phyloP scores from a whole-genome alignment of 306 rosid species.

The Alnus glutinosa region DNA sequence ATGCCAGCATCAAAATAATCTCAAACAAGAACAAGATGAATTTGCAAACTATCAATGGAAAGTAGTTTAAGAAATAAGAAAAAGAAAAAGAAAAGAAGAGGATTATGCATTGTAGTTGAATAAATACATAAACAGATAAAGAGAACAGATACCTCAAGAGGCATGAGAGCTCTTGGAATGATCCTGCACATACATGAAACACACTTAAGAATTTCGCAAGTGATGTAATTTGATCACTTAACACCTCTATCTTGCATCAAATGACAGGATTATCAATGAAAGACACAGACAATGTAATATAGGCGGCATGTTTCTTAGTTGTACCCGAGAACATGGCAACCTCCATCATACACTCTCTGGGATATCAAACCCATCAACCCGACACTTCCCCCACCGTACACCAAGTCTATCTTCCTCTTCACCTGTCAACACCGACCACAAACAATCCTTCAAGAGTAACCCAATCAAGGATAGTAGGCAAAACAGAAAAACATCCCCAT shows the following conservation, averaged over 20 bases:
- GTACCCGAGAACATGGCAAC: constrained; percentile 91
- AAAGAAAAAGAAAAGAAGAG: neutral
- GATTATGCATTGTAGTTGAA: neutral
- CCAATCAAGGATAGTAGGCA: constrained; percentile 11
- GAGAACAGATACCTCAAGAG: constrained; percentile 68
- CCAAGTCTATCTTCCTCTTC: constrained; percentile 77
- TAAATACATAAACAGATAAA: constrained; percentile 12
- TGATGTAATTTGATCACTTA: constrained; percentile 25
- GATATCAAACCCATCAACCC: constrained; percentile 95
- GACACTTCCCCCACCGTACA: constrained; percentile 90
- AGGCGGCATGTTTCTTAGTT: constrained; percentile 20
- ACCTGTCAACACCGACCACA: constrained; percentile 49
- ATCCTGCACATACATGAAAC: constrained; percentile 54
- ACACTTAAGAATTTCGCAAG: constrained; percentile 12
- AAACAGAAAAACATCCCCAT: neutral
- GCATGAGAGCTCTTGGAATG: constrained; percentile 93
- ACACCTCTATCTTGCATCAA: neutral
- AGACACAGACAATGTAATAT: constrained; percentile 1
- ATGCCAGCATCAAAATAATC: constrained; percentile 19
- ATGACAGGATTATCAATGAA: constrained; percentile 8
- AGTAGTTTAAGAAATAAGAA: neutral
- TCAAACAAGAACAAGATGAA: constrained; percentile 10
- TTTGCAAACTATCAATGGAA: constrained; percentile 10
- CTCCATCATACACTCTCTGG: constrained; percentile 79
- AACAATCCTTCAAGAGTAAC: constrained; percentile 8